Evolutionary conservation across 208 protist genomes (phyloP), one percentile per base, ranked within the genome.

Genomic region (Leishmania guyanensis): DNA sequence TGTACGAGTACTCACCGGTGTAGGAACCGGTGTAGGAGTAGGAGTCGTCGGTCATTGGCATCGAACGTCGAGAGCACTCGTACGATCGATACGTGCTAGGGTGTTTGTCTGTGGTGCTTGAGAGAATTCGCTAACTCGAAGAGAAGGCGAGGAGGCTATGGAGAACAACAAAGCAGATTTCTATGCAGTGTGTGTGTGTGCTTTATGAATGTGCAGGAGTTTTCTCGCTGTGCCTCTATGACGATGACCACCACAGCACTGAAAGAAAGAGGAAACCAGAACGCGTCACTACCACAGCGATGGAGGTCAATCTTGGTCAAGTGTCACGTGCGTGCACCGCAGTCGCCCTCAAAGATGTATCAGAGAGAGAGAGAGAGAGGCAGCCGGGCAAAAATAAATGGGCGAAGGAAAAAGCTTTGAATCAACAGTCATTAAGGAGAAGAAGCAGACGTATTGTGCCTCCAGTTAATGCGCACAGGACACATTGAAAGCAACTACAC

Each of bases 1-100:
- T 86, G 77, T 86, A 86, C 33, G 72, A 75, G 64, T 89, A 81
- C 73, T 86, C 79, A 39, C 80, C 81, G n/a, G 66, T 79, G 77
- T 90, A 88, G 46, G 86, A 86, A 62, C 89, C 84, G 80, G 75
- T 81, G 39, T 87, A 84, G 5, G 60, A 81, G 81, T 87, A 90
- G 5, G 88, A 87, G 72, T 88, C 65, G 72, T 89, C 78, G 16
- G 82, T 68, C 77, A 85, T 81, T 81, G 70, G 8, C 60, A 4
- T 0, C 10, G 58, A 70, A 26, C 50, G 53, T 36, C 29, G 48
- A 73, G 39, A 36, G 17, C 39, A 33, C 69, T n/a, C 20, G 46
- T 54, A 46, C 22, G 14, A 20, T 48, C 6, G 16, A 39, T 56
- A 12, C 39, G 16, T 62, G 72, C n/a, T 16, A 29, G 16, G 33